These are phyloP conservation scores for Candida nemodendra DNA, from an alignment of 805 yeast species.

Conservation along the genomic window DNA sequence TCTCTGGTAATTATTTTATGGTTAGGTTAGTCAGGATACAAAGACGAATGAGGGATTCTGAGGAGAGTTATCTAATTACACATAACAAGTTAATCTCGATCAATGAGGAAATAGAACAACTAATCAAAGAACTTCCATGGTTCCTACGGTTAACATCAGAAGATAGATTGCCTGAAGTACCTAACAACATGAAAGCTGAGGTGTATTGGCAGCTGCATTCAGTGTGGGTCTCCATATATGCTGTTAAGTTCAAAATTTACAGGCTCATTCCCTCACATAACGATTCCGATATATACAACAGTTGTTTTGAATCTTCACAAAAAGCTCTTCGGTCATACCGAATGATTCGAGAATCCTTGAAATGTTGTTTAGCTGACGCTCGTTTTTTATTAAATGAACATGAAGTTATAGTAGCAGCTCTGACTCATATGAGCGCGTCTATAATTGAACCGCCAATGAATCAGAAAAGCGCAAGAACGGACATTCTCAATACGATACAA, in stretches of 20 bases:
- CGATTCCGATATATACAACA: no score
- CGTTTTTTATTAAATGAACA: no score
- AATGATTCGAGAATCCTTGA: no score
- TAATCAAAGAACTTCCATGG: constrained; percentile 7
- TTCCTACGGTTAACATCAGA: neutral
- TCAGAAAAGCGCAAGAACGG: no score
- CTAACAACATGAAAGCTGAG: constrained; percentile 21
- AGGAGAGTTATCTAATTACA: constrained; percentile 6
- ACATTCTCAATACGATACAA: no score
- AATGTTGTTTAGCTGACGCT: no score
- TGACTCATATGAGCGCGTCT: no score
- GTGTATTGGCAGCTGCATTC: constrained; percentile 22
- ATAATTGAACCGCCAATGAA: no score
- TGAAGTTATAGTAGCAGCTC: no score
- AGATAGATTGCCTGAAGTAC: neutral
- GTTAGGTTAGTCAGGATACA: constrained; percentile 11
- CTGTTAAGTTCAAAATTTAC: constrained; percentile 15
- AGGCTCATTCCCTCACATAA: constrained; percentile 20
- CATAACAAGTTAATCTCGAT: neutral
- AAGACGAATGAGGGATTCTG: constrained; percentile 18
- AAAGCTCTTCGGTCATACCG: no score
- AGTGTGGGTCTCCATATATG: constrained; percentile 22
- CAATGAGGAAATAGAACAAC: neutral
- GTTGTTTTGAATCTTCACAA: no score
- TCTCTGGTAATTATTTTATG: constrained; percentile 11